Evolutionary conservation across 306 rosid species (phyloP), one percentile per base, ranked within the genome.

Genomic region (Inga leiocalycina): DNA sequence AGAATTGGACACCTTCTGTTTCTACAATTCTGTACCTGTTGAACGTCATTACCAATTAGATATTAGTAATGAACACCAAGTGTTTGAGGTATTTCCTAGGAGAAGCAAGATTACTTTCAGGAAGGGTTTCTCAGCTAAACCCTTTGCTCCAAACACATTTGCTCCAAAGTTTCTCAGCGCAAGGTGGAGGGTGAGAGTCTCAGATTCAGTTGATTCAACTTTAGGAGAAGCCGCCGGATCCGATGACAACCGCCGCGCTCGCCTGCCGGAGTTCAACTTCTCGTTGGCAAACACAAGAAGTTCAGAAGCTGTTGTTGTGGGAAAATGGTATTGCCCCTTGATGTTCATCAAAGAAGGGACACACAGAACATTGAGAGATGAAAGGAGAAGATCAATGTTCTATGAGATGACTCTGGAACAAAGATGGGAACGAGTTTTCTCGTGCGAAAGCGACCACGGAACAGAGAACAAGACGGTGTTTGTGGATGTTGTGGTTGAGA

Each of bases 251-350:
- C 87, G 91, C 10, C 88, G 94, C 3, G 67, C 83, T 3, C 57
- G 62, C 35, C 82, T 79, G 76, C 93, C 94, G 0, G 79, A 80
- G 4, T 80, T 94, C 74, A 27, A 81, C 24, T 81, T 82, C 71
- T 43, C 92, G 20, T 2, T 85, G 8, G 74, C 56, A 2, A 41
- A 56, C 6, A 39, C 1, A 4, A 76, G 0, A 4, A 76, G 69
- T 48, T 86, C 91, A 6, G 82, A 83, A 24, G n/a, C 80, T 39
- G 81, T 89, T 69, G 83, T 45, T 75, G 90, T 94, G 17, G 98
- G 97, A n/a, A 92, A 88, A 76, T 92, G 97, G 97, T 88, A 94
- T 35, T 77, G 88, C 61, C 98, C 97, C 80, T 89, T 92, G 41
- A 77, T 90, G 85, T 92, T 92, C 62, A 32, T 94, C 52, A 88